phyloP scores from a whole-genome alignment of 225 moss, liverwort and hornwort genomes.

The Physcomitrellopsis africana region DNA sequence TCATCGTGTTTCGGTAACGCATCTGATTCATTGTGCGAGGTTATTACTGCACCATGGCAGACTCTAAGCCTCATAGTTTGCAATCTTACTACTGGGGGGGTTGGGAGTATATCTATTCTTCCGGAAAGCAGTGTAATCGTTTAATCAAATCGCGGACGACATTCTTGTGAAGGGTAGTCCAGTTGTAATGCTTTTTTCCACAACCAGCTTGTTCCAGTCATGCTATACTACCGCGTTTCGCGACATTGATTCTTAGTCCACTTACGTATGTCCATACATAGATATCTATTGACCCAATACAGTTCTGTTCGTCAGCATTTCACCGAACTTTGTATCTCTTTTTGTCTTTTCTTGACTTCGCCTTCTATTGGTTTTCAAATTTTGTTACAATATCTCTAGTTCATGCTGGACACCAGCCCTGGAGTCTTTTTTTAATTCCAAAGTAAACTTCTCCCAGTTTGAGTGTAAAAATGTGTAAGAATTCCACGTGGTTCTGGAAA shows the following conservation, averaged over 20 bases:
- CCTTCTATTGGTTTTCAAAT: slow-evolving; percentile 22
- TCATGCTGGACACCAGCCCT: too few species aligned
- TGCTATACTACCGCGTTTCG: not conserved
- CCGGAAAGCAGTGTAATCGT: not conserved
- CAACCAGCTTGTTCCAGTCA: not conserved
- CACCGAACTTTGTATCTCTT: not conserved
- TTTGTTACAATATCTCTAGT: not conserved
- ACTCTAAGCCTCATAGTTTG: not conserved
- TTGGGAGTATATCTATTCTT: not conserved
- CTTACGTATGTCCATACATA: not conserved
- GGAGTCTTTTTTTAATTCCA: too few species aligned
- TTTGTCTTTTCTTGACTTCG: slow-evolving; percentile 4
- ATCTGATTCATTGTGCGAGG: not conserved
- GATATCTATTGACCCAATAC: not conserved
- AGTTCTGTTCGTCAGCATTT: not conserved
- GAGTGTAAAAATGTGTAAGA: slow-evolving; percentile 17
- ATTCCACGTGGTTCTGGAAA: slow-evolving; percentile 11
- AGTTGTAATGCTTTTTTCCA: not conserved
- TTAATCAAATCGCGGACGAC: not conserved
- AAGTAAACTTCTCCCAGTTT: too few species aligned
- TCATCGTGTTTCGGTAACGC: not conserved
- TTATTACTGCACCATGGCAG: slow-evolving; percentile 9
- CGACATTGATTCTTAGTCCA: not conserved
- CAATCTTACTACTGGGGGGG: not conserved
- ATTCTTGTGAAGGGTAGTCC: not conserved